These are phyloP conservation scores for Boechera divaricarpa DNA, from an alignment of 345 rosid genomes.

Conservation along the genomic window DNA sequence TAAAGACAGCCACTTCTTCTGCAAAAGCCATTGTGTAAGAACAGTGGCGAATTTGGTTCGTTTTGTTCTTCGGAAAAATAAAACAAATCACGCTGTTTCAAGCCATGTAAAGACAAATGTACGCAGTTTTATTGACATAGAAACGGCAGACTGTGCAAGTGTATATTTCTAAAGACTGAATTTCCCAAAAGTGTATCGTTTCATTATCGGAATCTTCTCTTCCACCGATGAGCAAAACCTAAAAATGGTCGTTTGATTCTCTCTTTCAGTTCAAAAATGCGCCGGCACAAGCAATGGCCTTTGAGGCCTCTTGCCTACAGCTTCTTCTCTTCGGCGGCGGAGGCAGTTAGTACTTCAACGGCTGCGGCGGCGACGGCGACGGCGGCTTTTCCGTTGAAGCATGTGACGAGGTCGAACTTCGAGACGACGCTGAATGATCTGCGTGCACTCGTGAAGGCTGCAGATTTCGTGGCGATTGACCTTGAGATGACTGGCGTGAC, in stretches of 20 bases:
- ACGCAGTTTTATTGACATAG: conserved; percentile 20
- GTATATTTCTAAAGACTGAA: neutral
- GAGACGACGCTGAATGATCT: conserved; percentile 63
- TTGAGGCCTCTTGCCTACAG: conserved; percentile 45
- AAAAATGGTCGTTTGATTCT: conserved; percentile 17
- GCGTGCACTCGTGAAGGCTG: conserved; percentile 61
- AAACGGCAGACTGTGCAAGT: conserved; percentile 35
- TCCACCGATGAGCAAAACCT: conserved; percentile 33
- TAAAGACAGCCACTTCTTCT: conserved; percentile 57
- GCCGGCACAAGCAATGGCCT: conserved; percentile 50
- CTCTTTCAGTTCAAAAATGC: conserved; percentile 39
- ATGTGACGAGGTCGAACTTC: conserved; percentile 81
- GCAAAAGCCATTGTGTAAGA: conserved; percentile 36
- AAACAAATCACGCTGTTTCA: conserved; percentile 28
- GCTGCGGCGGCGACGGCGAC: conserved; percentile 20
- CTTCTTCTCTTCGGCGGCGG: conserved; percentile 40
- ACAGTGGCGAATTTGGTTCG: neutral
- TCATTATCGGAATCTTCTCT: neutral
- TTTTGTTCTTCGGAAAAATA: neutral
- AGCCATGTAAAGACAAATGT: conserved; percentile 9
- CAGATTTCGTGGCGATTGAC: conserved; percentile 94
- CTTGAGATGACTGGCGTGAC: conserved; percentile 93
- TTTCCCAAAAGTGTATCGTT: neutral
- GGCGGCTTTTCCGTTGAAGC: conserved; percentile 73
- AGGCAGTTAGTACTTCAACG: conserved; percentile 21